Conservation (phyloP, 345 rosid species). For the Microcos paniculata region DNA sequence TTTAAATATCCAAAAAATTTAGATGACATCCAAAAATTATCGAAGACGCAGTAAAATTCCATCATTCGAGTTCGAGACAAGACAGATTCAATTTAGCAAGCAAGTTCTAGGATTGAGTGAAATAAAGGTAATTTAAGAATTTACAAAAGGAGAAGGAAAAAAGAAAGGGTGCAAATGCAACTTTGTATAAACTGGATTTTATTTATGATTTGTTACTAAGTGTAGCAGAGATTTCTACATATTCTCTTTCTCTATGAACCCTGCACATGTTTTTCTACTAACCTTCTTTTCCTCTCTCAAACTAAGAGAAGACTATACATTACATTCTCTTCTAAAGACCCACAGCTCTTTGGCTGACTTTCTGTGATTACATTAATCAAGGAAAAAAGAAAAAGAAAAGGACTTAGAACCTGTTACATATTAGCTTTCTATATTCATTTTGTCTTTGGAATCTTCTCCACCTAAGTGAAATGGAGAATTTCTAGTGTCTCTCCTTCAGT, state of each 20-base stretch:
- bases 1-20: too few relatives aligned
- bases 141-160: too few relatives aligned
- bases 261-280: slow-evolving; percentile 15
- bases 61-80: too few relatives aligned
- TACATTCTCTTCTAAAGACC: slow-evolving; percentile 33
- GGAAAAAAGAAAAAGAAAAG: not conserved
- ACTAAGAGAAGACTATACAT: slow-evolving; percentile 30
- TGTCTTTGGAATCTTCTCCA: slow-evolving; percentile 34
- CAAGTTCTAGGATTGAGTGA: too few relatives aligned
- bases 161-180: not conserved
- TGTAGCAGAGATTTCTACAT: slow-evolving; percentile 29
- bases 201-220: slow-evolving; percentile 24
- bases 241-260: slow-evolving; percentile 15
- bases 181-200: slow-evolving; percentile 23
- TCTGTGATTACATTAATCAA: slow-evolving; percentile 33
- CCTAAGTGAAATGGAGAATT: slow-evolving; percentile 25
- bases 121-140: too few relatives aligned
- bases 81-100: too few relatives aligned
- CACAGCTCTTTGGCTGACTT: slow-evolving; percentile 20
- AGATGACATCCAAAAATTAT: not conserved
- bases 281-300: slow-evolving; percentile 13
- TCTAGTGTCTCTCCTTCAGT: slow-evolving; percentile 26
- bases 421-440: slow-evolving; percentile 35
- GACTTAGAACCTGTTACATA: slow-evolving; percentile 28
- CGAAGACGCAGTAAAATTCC: too few relatives aligned